Percentiles rank a stretch among this genome's conserved stretches.
Conservation (phyloP, 1,284 basidiomycete species). For the Tremellales sp. region DNA sequence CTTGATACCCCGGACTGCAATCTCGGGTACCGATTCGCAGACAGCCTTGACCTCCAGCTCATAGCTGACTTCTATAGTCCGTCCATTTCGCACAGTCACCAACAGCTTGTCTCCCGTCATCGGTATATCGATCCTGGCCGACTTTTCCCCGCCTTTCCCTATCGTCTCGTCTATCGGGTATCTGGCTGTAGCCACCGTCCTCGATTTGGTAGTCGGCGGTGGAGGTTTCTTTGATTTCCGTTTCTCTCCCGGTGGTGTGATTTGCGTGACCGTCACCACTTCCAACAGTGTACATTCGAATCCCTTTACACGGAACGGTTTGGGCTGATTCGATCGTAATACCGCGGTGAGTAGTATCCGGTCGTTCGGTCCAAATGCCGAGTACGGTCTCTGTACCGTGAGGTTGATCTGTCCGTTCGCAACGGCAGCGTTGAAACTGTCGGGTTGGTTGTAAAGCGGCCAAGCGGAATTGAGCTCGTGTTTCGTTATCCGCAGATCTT, state of each 20-base stretch:
- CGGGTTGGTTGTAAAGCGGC: conserved; percentile 76
- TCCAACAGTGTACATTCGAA: conserved; percentile 76
- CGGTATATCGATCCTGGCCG: conserved; percentile 62
- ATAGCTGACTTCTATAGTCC: conserved; percentile 76
- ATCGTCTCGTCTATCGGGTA: conserved; percentile 65
- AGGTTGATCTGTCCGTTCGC: conserved; percentile 64
- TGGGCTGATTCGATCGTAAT: conserved; percentile 50
- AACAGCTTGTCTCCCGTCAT: conserved; percentile 67
- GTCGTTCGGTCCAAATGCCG: conserved; percentile 78
- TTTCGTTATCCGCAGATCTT: conserved; percentile 75
- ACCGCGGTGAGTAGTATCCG: conserved; percentile 66
- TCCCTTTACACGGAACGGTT: conserved; percentile 69
- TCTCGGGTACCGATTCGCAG: conserved; percentile 60
- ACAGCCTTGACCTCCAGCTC: conserved; percentile 69
- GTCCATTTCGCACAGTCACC: conserved; percentile 68
- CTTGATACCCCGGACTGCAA: conserved; percentile 64
- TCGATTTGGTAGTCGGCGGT: conserved; percentile 60
- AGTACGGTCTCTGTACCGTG: conserved; percentile 62
- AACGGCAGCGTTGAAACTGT: conserved; percentile 59
- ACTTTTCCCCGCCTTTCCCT: conserved; percentile 65
- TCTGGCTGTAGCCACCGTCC: conserved; percentile 14
- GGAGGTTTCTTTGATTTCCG: conserved; percentile 56
- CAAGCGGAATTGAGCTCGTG: conserved; percentile 84
- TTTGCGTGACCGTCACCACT: conserved; percentile 52
- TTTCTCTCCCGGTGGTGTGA: conserved; percentile 6